phyloP scores from a whole-genome alignment of 2,329 filamentous ascomycete species.

The Trichophyton equinum region DNA sequence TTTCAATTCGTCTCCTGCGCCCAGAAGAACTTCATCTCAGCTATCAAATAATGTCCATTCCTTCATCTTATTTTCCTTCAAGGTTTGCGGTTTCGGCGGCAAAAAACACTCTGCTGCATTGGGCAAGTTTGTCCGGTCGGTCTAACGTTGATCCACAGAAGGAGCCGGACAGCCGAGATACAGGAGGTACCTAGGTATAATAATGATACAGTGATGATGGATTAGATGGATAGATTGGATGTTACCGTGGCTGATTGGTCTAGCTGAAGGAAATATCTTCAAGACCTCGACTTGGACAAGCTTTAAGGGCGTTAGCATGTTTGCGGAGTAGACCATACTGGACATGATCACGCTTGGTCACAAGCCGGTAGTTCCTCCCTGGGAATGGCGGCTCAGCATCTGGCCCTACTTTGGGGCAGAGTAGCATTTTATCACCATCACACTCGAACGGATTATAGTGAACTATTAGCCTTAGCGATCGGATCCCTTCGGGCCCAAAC shows the following conservation, averaged over 20 bases:
- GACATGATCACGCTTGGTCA: neutral
- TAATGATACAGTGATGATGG: neutral
- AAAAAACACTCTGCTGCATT: slow-evolving; percentile 4
- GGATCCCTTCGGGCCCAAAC: neutral
- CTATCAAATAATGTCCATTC: no score
- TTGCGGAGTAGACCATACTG: neutral
- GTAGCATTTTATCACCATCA: neutral
- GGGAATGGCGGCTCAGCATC: neutral
- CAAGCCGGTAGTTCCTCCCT: neutral
- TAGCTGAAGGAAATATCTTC: neutral
- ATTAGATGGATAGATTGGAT: neutral
- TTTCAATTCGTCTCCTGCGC: neutral
- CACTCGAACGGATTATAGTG: neutral
- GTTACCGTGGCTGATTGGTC: neutral
- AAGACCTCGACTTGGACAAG: neutral
- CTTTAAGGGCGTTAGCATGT: neutral
- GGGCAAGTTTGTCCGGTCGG: neutral
- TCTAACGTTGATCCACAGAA: neutral
- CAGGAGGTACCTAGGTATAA: neutral
- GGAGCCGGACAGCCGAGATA: neutral
- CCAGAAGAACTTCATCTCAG: no score
- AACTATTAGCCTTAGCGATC: neutral
- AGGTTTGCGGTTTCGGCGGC: neutral
- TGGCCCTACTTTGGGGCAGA: neutral
- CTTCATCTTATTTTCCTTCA: neutral